Evolutionary conservation across 1,284 basidiomycete genomes (phyloP), one percentile per base, ranked within the genome.

Genomic region (Xanthoconium separans): DNA sequence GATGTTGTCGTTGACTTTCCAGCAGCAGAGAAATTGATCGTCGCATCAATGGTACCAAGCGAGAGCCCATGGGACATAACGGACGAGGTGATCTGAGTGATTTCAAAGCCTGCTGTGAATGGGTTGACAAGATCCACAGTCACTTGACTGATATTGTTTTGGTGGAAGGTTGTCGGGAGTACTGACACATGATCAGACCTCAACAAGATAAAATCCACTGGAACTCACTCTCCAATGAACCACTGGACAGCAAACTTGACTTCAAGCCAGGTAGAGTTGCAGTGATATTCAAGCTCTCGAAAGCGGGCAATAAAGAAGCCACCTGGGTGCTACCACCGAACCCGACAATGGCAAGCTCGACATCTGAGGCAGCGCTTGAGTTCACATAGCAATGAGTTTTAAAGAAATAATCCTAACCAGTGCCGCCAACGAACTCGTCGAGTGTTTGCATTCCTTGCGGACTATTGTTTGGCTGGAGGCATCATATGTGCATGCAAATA

Each of bases 71-170:
- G 83, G 20, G 82, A 80, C 9, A 77, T 80, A 49, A 91, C 82
- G 43, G 76, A 83, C 6, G 87, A 85, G n/a, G 74, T 70, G 58
- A 91, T 83, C 52, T 75, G 73, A 4, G 81, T 86, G 61, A 92
- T 83, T 31, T 74, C 67, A 36, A 92, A 75, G 24, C 73, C 72
- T 6, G 85, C 73, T 2, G 80, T 82, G 73, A 91, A 92, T 4
- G 88, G 89, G 65, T 92, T 91, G 56, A 66, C 73, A 27, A 91
- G 75, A 47, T 75, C 69, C 41, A 92, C 89, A 18, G 78, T 77
- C 53, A 88, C 83, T 61, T 87, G 81, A 42, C 83, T 82, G 49
- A 89, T 77, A 69, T 90, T 84, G 65, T 87, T 81, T 51, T 68
- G 69, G 42, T 74, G 70, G 18, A 87, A 89, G 16, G 89, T 92